Evolutionary conservation across 345 rosid species (phyloP), one percentile per base, ranked within the genome.

Genomic region (Clausena lansium): DNA sequence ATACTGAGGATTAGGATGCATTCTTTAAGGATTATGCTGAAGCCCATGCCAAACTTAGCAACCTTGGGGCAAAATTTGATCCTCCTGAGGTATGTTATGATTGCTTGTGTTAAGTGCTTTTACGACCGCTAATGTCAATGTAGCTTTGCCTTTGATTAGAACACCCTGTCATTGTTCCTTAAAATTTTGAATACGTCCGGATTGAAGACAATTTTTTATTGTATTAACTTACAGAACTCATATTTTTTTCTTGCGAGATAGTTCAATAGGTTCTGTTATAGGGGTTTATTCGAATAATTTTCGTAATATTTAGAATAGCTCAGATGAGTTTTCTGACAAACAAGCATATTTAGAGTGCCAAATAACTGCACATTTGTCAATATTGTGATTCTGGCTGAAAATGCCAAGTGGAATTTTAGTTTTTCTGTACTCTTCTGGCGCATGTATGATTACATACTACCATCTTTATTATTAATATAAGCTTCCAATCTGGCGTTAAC

Each of bases 21-120:
- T 95, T 95, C 80, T 93, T 92, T 83, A 88, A 86, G 88, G 98
- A 95, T 78, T 95, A 93, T 81, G 98, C 99, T 67, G 96, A 93
- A 89, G 98, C 99, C 74, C 98, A 95, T 85, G 96, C 93, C 74
- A 91, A 91, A 80, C 99, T 95, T 79, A 95, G 99, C 89, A 91
- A 88, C 85, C 90, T 89, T 50, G 98, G 99, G 10, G 91, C 98
- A 22, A 95, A 95, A 81, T 95, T 95, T 85, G 94, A 93, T 79
- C 97, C 98, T 85, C 90, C 94, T 3, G 97, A 93, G 99, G 99
- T 95, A 80, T 73, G 93, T 77, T 33, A 73, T 2, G 28, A 35
- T 5, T 78, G 59, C 33, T 71, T 41, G 32, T 74, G 39, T 20
- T 38, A 9, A 33, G 63, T 75, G 50, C 13, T 74, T 82, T 66